Evolutionary conservation across 2,329 filamentous ascomycete genomes (phyloP), one percentile per base, ranked within the genome.

Genomic region (Paecilomyces sp.): DNA sequence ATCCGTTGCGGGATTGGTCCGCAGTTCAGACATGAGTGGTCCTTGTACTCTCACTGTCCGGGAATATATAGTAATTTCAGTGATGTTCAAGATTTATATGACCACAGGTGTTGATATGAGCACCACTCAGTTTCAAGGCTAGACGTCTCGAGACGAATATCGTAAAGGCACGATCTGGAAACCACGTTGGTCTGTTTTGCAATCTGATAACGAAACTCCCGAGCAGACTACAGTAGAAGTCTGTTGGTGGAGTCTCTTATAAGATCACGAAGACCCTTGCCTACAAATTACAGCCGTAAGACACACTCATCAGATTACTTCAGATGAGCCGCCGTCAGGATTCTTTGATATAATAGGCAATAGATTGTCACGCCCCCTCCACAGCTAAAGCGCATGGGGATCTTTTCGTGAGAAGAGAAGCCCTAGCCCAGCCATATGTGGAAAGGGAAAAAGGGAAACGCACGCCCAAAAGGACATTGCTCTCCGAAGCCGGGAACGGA

Each of bases 401-500:
- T 64, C 65, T 65, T 62, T 53, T 63, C 71, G 71, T 68, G 66
- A 67, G 62, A 66, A 70, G 68, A 68, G 68, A 72, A 69, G 69
- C 73, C 73, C 73, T 75, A 77, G 74, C 75, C 65, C 64, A 76
- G 75, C 75, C 74, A 77, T 76, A 75, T 67, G 65, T 70, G 70
- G 69, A 67, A 60, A 69, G 71, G 74, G 72, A 77, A 76, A 79
- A 79, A 78, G 75, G 71, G 74, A 69, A 68, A 72, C 75, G 74
- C 68, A 66, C 60, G 59, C 67, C 64, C 58, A 30, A 13, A 25
- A 53, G 22, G 61, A 58, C 61, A 62, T 69, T 66, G 62, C 63
- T 80, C 77, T 80, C 64, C 75, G 72, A 74, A 75, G 77, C 77
- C 69, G 77, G 77, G 77, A 80, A 80, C 77, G 77, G 77, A 80